A percentile compares a stretch with the other conserved stretches of the same genome.
These are phyloP conservation scores for Oryza rufipogon DNA, from an alignment of 176 grass and related monocot genomes.

Conservation along the genomic window DNA sequence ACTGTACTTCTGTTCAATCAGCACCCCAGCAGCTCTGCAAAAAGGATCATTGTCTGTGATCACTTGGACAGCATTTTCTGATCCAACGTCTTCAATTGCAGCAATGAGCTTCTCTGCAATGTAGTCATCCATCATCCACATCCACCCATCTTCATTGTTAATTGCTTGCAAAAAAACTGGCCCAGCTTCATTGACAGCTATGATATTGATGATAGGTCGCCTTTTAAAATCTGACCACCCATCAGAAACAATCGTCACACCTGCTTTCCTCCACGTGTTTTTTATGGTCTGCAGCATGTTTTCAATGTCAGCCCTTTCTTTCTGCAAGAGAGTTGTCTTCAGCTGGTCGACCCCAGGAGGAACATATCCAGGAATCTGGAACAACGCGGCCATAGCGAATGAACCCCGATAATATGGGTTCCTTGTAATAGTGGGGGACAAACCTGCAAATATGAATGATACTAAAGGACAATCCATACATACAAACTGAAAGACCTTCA, in stretches of 20 bases:
- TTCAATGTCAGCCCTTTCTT: conserved; percentile 9
- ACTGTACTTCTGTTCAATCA: conserved; percentile 8
- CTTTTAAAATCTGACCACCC: conserved; percentile 19
- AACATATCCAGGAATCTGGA: conserved; percentile 7
- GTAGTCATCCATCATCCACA: not conserved
- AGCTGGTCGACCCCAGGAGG: not conserved
- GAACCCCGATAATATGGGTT: not conserved
- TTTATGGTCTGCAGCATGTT: not conserved
- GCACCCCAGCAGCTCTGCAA: conserved; percentile 3
- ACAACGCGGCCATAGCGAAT: not conserved
- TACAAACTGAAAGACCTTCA: not conserved
- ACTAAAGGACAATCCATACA: not conserved
- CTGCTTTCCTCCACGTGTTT: not conserved
- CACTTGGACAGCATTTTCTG: no score
- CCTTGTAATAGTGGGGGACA: not conserved
- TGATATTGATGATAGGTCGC: conserved; percentile 7
- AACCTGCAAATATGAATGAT: not conserved
- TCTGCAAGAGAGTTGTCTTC: not conserved
- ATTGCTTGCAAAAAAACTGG: not conserved
- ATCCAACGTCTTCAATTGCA: no score
- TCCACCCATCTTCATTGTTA: not conserved
- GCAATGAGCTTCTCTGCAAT: not conserved
- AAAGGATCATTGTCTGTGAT: conserved; percentile 26
- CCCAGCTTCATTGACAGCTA: not conserved
- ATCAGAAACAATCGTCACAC: conserved; percentile 11